Evolutionary conservation across 192 early-diverging fungal species (phyloP).

Genomic region (Coemansia sp.): DNA sequence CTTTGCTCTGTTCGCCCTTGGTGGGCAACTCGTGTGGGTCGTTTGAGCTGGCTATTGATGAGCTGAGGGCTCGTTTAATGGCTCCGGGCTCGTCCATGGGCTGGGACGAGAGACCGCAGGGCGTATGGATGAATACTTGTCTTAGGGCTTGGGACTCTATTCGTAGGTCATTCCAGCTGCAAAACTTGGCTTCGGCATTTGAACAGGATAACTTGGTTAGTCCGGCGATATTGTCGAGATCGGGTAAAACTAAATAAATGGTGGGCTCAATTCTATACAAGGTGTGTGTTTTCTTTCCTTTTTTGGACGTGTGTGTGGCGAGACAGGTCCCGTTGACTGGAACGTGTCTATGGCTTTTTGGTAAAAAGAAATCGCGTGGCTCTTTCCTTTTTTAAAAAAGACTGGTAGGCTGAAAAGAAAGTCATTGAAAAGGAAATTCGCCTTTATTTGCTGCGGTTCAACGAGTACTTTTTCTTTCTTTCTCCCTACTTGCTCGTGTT

Average conservation of each 20-base stretch:
- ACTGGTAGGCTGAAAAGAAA: too few relatives aligned
- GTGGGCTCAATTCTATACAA: not conserved
- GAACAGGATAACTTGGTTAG: not conserved
- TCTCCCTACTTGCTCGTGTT: not conserved
- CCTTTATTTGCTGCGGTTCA: too few relatives aligned
- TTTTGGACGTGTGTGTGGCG: not conserved
- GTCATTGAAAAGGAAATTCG: too few relatives aligned
- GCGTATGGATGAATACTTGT: conserved; percentile 31
- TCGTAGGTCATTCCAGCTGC: conserved; percentile 33
- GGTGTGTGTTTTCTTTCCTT: not conserved
- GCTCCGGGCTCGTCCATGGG: not conserved
- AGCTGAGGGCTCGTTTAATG: not conserved
- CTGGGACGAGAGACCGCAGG: conserved; percentile 14
- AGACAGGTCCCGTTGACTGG: too few relatives aligned
- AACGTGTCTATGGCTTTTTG: not conserved
- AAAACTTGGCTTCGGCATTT: not conserved
- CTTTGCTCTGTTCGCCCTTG: not conserved
- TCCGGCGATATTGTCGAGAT: not conserved
- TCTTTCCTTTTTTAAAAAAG: not conserved
- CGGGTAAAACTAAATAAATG: not conserved
- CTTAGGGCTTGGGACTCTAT: conserved; percentile 47
- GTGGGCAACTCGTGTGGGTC: not conserved
- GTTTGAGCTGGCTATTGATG: conserved; percentile 17
- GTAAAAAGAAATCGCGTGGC: not conserved
- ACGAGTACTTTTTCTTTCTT: not conserved